Conservation (phyloP, 208 protist species). For the Trypanosoma congolense region DNA sequence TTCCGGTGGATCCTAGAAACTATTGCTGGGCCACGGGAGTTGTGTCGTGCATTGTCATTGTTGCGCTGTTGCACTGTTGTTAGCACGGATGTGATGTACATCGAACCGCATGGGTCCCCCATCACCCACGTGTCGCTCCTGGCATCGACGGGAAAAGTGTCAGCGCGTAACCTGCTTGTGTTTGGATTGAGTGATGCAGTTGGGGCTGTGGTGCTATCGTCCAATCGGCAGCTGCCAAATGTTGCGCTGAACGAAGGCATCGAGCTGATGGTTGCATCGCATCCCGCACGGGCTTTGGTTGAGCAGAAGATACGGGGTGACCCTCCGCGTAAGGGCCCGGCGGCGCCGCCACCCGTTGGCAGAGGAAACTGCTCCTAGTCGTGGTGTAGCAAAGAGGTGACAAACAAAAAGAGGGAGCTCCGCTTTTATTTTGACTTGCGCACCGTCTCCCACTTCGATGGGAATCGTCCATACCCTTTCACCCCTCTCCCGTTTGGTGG, state of each 20-base stretch:
- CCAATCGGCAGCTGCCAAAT: slow-evolving; percentile 53
- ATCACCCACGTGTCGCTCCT: slow-evolving; percentile 26
- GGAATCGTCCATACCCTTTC: too few relatives aligned
- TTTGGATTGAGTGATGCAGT: slow-evolving; percentile 58
- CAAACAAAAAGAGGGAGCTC: too few relatives aligned
- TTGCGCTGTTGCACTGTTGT: slow-evolving; percentile 43
- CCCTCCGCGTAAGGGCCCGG: slow-evolving; percentile 33
- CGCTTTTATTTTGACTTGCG: too few relatives aligned
- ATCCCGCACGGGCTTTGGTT: slow-evolving; percentile 63
- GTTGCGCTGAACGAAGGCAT: slow-evolving; percentile 40
- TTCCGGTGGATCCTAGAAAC: slow-evolving; percentile 78
- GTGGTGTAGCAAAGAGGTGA: too few relatives aligned
- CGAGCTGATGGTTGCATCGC: slow-evolving; percentile 28
- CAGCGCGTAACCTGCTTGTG: slow-evolving; percentile 49
- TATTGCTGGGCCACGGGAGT: slow-evolving; percentile 56
- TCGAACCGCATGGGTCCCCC: not conserved
- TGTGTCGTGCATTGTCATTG: slow-evolving; percentile 40
- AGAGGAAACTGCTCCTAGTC: too few relatives aligned
- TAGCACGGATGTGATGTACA: slow-evolving; percentile 15
- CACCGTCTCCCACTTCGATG: too few relatives aligned
- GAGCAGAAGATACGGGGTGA: slow-evolving; percentile 53
- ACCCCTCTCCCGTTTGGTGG: too few relatives aligned
- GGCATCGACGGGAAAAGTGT: slow-evolving; percentile 25
- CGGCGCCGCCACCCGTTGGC: slow-evolving; percentile 32
- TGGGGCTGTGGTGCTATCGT: slow-evolving; percentile 40